Evolutionary conservation across 2,329 filamentous ascomycete species (phyloP), one percentile per base, ranked within the genome.

Genomic region (Aspergillus brunneoviolaceus): DNA sequence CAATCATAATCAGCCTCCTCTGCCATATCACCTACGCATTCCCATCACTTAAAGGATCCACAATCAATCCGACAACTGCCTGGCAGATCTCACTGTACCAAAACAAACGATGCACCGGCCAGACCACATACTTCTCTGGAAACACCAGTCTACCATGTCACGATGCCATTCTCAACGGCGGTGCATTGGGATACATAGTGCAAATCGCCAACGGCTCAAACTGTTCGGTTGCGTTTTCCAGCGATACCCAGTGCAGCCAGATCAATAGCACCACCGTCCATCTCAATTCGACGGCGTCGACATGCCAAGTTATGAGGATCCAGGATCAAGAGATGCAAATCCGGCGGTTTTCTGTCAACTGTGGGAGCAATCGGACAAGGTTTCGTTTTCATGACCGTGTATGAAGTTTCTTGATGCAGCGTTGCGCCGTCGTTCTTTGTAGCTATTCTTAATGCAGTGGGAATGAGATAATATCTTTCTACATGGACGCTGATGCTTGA

Each of bases 31-130:
- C 16, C 49, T 12, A 51, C 35, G 49, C 45, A 31, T 23, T 55
- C 19, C 19, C n/a, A 49, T 12, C 39, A 19, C 9, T 47, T 47
- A 51, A 47, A 19, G 14, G n/a, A 53, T 57, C 19, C 29, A 33
- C 9, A n/a, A 23, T 48, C 51, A 45, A 45, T 10, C 27, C 56
- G 11, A 49, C 55, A 19, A 57, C 48, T 27, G 57, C 54, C 29
- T 65, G 63, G 63, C 45, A 58, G 14, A 50, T 61, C 21, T 60
- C 54, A 12, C 51, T 63, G 2, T 65, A 60, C 31, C 61, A 63
- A 45, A 63, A 63, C 19, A 45, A 33, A 9, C 57, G 51, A n/a
- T 63, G 63, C 56, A 59, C 63, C 10, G 60, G 63, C 16, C 55
- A 47, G 51, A 55, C 49, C 12, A 63, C 60, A 10, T 47, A 49